Evolutionary conservation across 768 basidiomycete genomes (phyloP).

Genomic region (Tubosaeta brunneosetosa): DNA sequence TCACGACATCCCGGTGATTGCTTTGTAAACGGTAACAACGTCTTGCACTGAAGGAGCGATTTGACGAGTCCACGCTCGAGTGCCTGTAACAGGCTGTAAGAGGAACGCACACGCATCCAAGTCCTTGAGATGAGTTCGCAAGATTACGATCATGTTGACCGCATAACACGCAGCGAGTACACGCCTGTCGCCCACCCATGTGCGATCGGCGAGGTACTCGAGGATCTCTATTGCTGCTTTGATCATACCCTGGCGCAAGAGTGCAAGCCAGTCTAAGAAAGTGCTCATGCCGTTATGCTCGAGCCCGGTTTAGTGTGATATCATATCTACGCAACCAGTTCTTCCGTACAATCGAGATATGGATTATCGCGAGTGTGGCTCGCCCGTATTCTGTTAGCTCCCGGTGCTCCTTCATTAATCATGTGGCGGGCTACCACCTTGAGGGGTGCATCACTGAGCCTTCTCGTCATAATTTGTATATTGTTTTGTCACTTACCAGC

Average conservation of each 20-base stretch:
- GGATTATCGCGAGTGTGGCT: too few relatives aligned
- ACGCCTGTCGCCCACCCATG: conserved; percentile 10
- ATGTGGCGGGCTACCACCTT: too few relatives aligned
- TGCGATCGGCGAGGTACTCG: conserved; percentile 1
- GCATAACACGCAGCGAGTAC: conserved; percentile 22
- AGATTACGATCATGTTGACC: conserved; percentile 15
- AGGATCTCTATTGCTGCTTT: conserved; percentile 21
- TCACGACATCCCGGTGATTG: conserved; percentile 4
- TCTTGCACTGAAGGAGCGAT: conserved; percentile 23
- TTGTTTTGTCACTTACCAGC: too few relatives aligned
- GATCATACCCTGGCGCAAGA: conserved; percentile 24
- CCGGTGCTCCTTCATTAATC: too few relatives aligned
- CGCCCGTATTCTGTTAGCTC: too few relatives aligned
- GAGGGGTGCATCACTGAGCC: too few relatives aligned
- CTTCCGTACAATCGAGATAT: too few relatives aligned
- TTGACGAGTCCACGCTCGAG: conserved; percentile 17
- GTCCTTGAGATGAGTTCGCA: conserved; percentile 20
- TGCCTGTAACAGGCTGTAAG: conserved; percentile 23
- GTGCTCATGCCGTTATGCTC: too few relatives aligned
- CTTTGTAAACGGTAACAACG: conserved; percentile 16
- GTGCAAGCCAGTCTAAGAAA: conserved; percentile 1
- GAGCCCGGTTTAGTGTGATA: too few relatives aligned
- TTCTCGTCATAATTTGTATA: too few relatives aligned
- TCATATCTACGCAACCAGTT: too few relatives aligned
- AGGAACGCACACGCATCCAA: conserved; percentile 20